Conservation (phyloP, 179 eudicot genomes). For the Gypsophila paniculata region DNA sequence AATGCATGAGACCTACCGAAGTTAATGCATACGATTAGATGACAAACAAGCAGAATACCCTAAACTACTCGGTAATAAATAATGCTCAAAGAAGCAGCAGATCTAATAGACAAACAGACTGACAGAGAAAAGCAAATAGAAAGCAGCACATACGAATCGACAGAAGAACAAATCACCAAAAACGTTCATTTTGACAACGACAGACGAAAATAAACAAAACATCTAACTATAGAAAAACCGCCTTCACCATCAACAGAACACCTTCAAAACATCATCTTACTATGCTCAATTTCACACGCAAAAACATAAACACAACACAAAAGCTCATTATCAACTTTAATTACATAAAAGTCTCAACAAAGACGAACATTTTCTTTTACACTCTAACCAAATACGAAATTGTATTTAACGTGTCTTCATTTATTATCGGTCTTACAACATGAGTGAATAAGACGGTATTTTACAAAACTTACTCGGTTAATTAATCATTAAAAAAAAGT, state of each 20-base stretch:
- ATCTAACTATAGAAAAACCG: neutral
- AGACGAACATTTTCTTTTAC: too few species aligned
- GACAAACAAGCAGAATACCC: neutral
- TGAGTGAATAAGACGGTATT: too few species aligned
- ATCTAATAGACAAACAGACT: neutral
- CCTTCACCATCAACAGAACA: neutral
- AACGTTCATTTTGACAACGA: neutral
- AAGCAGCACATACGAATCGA: neutral
- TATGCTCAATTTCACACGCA: neutral
- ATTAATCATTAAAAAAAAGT: too few species aligned
- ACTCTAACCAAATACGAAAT: neutral
- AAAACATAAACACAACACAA: neutral
- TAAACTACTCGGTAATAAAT: too few species aligned
- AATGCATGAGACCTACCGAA: neutral
- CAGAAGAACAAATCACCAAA: conserved; percentile 3
- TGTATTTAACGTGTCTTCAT: too few species aligned
- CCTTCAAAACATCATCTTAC: neutral
- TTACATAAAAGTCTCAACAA: too few species aligned
- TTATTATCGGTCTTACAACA: too few species aligned
- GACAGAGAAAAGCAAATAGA: neutral
- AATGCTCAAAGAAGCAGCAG: neutral
- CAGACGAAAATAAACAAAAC: neutral
- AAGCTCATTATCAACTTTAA: neutral
- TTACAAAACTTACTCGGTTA: too few species aligned
- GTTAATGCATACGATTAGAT: neutral